A percentile compares a stretch with the other conserved stretches of the same genome.
Evolutionary conservation across 441 rosid species (phyloP).

Genomic region (Pelargonium australe): DNA sequence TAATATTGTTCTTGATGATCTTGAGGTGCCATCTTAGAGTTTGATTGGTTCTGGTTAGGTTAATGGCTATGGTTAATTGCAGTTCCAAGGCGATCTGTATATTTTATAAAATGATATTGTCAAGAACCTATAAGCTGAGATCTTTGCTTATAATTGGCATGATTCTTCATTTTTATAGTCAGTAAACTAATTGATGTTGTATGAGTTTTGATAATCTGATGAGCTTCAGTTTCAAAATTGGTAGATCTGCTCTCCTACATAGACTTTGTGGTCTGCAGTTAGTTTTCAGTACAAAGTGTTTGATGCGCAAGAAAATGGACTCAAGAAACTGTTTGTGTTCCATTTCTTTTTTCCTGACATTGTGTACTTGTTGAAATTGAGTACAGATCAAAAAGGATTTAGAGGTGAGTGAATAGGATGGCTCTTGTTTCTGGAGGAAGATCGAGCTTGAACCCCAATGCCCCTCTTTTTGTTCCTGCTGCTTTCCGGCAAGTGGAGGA

Average conservation of each 20-base stretch:
- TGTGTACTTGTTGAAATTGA: background rate
- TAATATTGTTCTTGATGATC: background rate
- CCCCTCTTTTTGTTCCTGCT: constrained; percentile 33
- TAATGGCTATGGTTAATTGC: background rate
- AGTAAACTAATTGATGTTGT: too few relatives aligned
- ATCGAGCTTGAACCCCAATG: constrained; percentile 29
- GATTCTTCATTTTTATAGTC: too few relatives aligned
- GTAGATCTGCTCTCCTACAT: too few relatives aligned
- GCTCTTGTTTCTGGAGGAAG: constrained; percentile 29
- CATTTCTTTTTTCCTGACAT: background rate
- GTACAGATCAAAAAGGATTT: background rate
- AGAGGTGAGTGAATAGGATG: constrained; percentile 12
- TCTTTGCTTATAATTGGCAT: background rate
- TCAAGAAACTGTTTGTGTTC: too few relatives aligned
- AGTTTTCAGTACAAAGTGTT: too few relatives aligned
- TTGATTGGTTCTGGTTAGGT: background rate
- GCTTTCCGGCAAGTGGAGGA: constrained; percentile 41
- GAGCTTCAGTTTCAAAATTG: too few relatives aligned
- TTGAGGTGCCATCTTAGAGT: background rate
- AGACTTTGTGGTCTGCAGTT: too few relatives aligned
- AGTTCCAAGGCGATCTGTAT: too few relatives aligned
- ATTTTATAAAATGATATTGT: background rate
- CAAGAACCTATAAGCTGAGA: background rate
- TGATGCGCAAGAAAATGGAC: too few relatives aligned
- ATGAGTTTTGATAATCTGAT: too few relatives aligned